Base-by-base conservation (phyloP, 2,329 filamentous ascomycete species). In the Talaromyces rugulosus region DNA sequence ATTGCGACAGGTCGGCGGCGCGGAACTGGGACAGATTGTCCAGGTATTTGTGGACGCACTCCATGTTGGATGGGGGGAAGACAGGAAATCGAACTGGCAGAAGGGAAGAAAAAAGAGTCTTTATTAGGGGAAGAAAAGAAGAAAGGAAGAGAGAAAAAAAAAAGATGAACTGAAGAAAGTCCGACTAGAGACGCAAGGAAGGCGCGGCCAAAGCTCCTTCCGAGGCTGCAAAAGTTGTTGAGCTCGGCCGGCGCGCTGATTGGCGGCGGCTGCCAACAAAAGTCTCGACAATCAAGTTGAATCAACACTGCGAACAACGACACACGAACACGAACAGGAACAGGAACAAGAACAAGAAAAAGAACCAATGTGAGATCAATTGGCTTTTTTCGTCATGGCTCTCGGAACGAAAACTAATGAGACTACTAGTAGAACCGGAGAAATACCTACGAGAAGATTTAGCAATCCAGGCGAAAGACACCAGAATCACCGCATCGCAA, bases 1-100 rank as follows among this genome's bases (percentile, higher is more conserved):
- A 71, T 34, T 75, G 75, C 6, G 76, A 69, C 44, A 71, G 65
- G 11, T 75, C 63, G 52, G 75, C 71, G 47, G 72, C 65, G 62
- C 71, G 71, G 69, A 72, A 74, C 54, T 71, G 68, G 16, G 73
- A 72, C 47, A 77, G 66, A 33, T 70, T 74, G 59, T 70, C 66
- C 31, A 64, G 66, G 56, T 72, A 64, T 60, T 72, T 71, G 18
- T 69, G 70, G 2, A 75, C 28, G 51, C 66, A 70, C 60, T 76
- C 73, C 75, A 78, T 77, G 36, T 30, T 57, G 52, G 14, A 12
- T 16, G 27, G 53, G 27, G 6, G 11, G 4, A 23, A 52, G 2
- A n/a, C 28, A 5, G 7, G 33, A 36, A 14, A 12, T 23, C 34
- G 36, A 50, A 16, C 14, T 54, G 28, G 44, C 3, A 57, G 23